Conservation (phyloP, 768 basidiomycete genomes). For the Thelephora ganbajun region DNA sequence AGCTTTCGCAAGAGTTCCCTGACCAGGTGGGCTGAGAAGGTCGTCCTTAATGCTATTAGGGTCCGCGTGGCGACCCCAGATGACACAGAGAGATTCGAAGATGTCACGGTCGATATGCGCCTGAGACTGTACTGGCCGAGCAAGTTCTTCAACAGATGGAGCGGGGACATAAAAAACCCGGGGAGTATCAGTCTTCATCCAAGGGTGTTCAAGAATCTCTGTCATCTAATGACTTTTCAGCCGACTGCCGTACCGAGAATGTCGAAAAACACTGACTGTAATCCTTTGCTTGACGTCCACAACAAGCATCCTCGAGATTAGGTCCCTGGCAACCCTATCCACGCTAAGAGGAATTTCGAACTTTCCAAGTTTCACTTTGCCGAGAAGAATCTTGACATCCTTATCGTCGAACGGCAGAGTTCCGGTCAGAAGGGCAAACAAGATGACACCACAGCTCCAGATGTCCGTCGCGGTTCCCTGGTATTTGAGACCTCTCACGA, state of each 20-base stretch:
- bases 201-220: constrained; percentile 77
- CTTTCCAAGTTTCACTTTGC: constrained; percentile 77
- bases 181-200: constrained; percentile 44
- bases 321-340: constrained; percentile 72
- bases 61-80: constrained; percentile 71
- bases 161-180: constrained; percentile 31
- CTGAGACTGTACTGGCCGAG: constrained; percentile 52
- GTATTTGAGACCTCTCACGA: constrained; percentile 84
- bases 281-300: constrained; percentile 74
- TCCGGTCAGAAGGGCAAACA: constrained; percentile 82
- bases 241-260: not conserved
- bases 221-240: constrained; percentile 43
- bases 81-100: constrained; percentile 62
- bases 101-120: constrained; percentile 66
- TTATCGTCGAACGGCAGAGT: constrained; percentile 91
- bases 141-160: constrained; percentile 33
- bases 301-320: constrained; percentile 77
- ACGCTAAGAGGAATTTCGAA: constrained; percentile 76
- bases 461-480: constrained; percentile 85
- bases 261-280: constrained; percentile 36
- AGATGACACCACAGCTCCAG: constrained; percentile 93
- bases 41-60: constrained; percentile 43
- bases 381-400: constrained; percentile 59
- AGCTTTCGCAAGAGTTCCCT: constrained; percentile 69
- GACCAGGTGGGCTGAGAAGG: constrained; percentile 53